Conservation (phyloP, 768 basidiomycete genomes). For the Lactarius deliciosus region DNA sequence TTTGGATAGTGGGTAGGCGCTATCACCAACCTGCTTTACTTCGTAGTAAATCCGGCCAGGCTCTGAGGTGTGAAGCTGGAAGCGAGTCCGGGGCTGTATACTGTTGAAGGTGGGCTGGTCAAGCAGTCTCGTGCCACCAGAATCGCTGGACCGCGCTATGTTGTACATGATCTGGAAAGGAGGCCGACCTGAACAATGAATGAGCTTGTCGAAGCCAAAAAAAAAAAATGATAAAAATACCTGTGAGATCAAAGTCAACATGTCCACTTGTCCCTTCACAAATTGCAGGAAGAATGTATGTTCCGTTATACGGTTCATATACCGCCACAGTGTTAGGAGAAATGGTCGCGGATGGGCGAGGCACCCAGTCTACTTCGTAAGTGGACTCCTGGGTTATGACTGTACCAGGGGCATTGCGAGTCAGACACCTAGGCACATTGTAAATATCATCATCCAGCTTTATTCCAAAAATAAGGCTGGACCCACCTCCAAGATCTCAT, state of each 20-base stretch:
- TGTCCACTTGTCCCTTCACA: constrained; percentile 82
- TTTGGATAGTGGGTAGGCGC: constrained; percentile 75
- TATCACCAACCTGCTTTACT: constrained; percentile 85
- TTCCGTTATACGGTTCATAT: constrained; percentile 66
- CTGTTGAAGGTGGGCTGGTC: constrained; percentile 83
- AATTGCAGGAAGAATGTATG: constrained; percentile 70
- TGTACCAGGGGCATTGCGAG: constrained; percentile 78
- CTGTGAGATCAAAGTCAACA: constrained; percentile 80
- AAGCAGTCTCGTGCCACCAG: constrained; percentile 66
- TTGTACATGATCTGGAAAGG: constrained; percentile 94
- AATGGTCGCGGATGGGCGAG: constrained; percentile 71
- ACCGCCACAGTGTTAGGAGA: constrained; percentile 54
- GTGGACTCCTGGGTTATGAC: constrained; percentile 58
- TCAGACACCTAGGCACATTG: constrained; percentile 62
- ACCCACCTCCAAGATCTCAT: constrained; percentile 63
- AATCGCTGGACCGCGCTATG: constrained; percentile 66
- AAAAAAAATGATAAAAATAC: constrained; percentile 39
- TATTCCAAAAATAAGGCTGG: not conserved
- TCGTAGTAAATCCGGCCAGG: constrained; percentile 87
- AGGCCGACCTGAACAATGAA: constrained; percentile 59
- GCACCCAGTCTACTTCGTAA: constrained; percentile 77
- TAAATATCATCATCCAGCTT: not conserved
- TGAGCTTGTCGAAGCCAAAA: not conserved
- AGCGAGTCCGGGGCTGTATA: constrained; percentile 74
- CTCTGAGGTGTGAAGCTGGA: constrained; percentile 75